Percentiles rank a stretch among this genome's conserved stretches.
These are phyloP conservation scores for Tricholoma flavovirens DNA, from an alignment of 768 basidiomycete species.

Conservation along the genomic window DNA sequence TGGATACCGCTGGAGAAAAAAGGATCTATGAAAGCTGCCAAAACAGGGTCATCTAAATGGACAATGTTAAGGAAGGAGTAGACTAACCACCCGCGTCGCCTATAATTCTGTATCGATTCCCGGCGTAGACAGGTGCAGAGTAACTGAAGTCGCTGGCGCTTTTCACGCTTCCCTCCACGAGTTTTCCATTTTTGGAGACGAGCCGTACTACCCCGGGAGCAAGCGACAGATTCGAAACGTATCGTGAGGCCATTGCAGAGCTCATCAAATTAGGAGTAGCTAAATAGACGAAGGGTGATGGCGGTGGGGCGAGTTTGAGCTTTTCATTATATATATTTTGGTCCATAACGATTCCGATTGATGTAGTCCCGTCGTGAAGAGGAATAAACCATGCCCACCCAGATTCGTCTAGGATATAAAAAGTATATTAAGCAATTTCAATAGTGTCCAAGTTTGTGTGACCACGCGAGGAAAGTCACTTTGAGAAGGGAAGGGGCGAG, in stretches of 20 bases:
- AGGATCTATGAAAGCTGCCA: conserved; percentile 55
- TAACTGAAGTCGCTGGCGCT: conserved; percentile 62
- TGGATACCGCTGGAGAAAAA: conserved; percentile 66
- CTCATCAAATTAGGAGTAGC: conserved; percentile 18
- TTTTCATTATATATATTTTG: conserved; percentile 42
- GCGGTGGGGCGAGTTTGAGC: conserved; percentile 20
- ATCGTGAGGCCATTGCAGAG: conserved; percentile 32
- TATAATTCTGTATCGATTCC: conserved; percentile 49
- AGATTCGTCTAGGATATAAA: conserved; percentile 44
- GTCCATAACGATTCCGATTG: conserved; percentile 59
- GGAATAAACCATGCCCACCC: conserved; percentile 75
- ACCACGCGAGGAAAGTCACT: background rate
- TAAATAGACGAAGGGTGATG: conserved; percentile 24
- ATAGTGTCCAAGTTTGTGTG: background rate
- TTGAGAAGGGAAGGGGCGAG: conserved; percentile 3
- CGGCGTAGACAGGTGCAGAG: conserved; percentile 53
- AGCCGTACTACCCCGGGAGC: conserved; percentile 42
- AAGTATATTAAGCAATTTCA: background rate
- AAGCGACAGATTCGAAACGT: conserved; percentile 38
- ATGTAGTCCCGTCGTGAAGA: conserved; percentile 57
- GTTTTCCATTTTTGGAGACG: conserved; percentile 31
- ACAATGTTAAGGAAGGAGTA: background rate
- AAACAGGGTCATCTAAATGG: conserved; percentile 1
- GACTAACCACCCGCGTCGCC: conserved; percentile 60
- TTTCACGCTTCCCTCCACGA: conserved; percentile 39